Evolutionary conservation across 306 rosid genomes (phyloP).

Genomic region (Inga oerstediana): DNA sequence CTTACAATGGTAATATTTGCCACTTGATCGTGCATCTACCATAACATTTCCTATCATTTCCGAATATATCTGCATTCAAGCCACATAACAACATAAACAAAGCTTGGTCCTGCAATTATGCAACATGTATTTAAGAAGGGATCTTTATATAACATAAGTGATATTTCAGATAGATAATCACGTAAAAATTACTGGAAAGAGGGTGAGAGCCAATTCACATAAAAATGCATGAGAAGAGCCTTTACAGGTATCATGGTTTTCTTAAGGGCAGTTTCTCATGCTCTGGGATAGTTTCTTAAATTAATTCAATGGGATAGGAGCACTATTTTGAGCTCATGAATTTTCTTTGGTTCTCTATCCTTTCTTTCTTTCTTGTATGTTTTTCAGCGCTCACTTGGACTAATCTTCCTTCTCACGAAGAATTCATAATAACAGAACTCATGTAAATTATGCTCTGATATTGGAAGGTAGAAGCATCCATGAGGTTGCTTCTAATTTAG

Average conservation of each 20-base stretch:
- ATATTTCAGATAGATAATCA: neutral
- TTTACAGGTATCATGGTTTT: neutral
- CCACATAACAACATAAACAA: slow-evolving; percentile 28
- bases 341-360: neutral
- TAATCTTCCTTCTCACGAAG: neutral
- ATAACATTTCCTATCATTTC: slow-evolving; percentile 99
- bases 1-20: slow-evolving; percentile 97
- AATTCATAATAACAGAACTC: neutral
- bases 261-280: neutral
- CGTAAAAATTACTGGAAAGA: neutral
- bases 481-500: slow-evolving; percentile 2
- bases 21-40: slow-evolving; percentile 97
- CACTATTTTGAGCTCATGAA: neutral
- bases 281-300: neutral
- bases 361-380: neutral
- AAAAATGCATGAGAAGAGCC: neutral
- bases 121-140: slow-evolving; percentile 3
- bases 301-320: neutral
- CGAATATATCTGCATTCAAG: slow-evolving; percentile 75
- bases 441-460: neutral
- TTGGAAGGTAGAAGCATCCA: neutral
- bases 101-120: slow-evolving; percentile 14
- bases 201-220: neutral
- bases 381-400: neutral
- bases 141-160: slow-evolving; percentile 1